These are phyloP conservation scores for Chlorella sp. DNA, from an alignment of 139 green algal species.

Conservation along the genomic window DNA sequence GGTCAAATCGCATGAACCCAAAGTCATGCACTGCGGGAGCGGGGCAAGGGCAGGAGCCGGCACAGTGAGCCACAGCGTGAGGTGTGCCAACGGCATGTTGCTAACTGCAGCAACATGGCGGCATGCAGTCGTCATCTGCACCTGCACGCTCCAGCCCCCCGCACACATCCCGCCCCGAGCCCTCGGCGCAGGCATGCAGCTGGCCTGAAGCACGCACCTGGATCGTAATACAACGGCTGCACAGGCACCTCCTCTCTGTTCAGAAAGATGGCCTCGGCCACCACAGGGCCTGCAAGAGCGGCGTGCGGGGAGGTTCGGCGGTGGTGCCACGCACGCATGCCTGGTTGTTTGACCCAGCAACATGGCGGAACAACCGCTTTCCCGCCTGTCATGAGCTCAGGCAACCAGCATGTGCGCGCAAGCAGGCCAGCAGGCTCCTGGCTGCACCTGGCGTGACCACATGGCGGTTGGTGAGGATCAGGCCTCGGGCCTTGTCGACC, in stretches of 20 bases:
- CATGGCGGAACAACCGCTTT: too few relatives aligned
- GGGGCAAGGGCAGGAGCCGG: not conserved
- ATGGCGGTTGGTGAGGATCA: conserved; percentile 95
- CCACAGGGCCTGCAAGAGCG: conserved; percentile 65
- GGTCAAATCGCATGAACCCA: conserved; percentile 79
- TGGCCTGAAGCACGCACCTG: not conserved
- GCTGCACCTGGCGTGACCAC: conserved; percentile 86
- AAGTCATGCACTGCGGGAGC: conserved; percentile 51
- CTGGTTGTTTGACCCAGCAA: too few relatives aligned
- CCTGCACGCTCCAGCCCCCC: too few relatives aligned
- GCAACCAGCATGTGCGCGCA: too few relatives aligned
- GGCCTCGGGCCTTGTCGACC: conserved; percentile 79
- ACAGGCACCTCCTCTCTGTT: conserved; percentile 85
- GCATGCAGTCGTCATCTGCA: too few relatives aligned
- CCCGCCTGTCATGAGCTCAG: too few relatives aligned
- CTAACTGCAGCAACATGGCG: not conserved
- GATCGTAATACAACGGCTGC: conserved; percentile 52
- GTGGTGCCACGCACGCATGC: too few relatives aligned
- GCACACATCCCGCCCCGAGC: too few relatives aligned
- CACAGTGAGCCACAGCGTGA: not conserved
- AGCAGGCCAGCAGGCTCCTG: too few relatives aligned
- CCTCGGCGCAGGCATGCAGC: too few relatives aligned
- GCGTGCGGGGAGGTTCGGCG: too few relatives aligned
- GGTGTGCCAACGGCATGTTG: not conserved
- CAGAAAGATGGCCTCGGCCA: conserved; percentile 92